Conservation (phyloP, 441 rosid species). For the Manihot esculenta region DNA sequence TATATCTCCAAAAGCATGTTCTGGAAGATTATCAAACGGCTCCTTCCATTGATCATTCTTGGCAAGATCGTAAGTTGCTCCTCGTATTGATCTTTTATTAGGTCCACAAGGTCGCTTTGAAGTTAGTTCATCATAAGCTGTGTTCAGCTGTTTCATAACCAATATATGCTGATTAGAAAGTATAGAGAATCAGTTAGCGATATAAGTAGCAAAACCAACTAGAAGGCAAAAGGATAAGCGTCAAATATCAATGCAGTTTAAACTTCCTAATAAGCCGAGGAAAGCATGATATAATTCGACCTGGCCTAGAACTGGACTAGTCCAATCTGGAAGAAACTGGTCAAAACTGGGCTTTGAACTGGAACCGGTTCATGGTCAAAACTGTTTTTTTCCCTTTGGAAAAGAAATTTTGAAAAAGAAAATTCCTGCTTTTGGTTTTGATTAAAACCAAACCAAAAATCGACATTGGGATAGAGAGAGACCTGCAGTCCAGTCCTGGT, state of each 20-base stretch:
- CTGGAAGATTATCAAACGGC: slow-evolving; percentile 77
- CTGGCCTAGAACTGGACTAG: no score
- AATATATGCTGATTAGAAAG: slow-evolving; percentile 15
- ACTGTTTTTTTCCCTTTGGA: no score
- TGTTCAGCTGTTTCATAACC: slow-evolving; percentile 48
- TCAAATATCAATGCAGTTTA: not conserved
- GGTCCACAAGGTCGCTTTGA: slow-evolving; percentile 86
- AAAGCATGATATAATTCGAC: not conserved
- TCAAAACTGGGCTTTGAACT: no score
- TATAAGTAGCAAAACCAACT: not conserved
- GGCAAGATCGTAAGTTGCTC: slow-evolving; percentile 84
- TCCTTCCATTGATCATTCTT: slow-evolving; percentile 80
- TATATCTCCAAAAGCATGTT: slow-evolving; percentile 65
- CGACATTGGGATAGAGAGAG: no score
- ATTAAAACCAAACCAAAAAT: no score
- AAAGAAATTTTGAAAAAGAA: no score
- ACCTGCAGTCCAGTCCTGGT: no score
- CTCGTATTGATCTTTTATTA: slow-evolving; percentile 65
- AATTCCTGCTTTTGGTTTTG: no score
- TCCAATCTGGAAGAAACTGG: no score
- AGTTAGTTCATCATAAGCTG: slow-evolving; percentile 65
- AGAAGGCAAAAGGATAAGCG: not conserved
- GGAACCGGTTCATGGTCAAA: no score
- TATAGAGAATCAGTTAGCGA: not conserved
- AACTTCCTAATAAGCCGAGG: not conserved